Conservation (phyloP, 768 basidiomycete genomes). For the Collybiopsis confluens region DNA sequence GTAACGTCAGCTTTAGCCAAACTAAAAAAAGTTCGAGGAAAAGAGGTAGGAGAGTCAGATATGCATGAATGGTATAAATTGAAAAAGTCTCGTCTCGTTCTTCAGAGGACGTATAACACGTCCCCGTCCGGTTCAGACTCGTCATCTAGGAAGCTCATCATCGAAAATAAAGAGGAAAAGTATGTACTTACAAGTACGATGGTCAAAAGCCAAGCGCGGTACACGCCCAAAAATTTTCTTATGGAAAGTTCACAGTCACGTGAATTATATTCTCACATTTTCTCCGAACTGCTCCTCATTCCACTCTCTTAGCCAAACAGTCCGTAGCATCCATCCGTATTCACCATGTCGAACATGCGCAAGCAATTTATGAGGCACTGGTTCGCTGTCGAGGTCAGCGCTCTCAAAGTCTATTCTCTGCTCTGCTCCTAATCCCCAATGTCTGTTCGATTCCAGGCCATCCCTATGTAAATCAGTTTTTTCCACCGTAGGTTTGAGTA, state of each 20-base stretch:
- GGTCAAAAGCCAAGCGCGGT: background rate
- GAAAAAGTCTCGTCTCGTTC: conserved; percentile 60
- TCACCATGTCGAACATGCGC: conserved; percentile 1
- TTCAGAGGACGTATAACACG: conserved; percentile 55
- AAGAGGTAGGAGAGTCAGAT: conserved; percentile 51
- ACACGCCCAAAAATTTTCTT: too few species aligned
- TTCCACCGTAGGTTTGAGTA: background rate
- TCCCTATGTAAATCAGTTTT: conserved; percentile 11
- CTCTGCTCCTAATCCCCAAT: background rate
- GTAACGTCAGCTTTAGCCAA: conserved; percentile 16
- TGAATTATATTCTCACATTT: too few species aligned
- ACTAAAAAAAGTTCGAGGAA: background rate
- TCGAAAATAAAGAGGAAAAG: conserved; percentile 6
- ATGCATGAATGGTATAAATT: conserved; percentile 90
- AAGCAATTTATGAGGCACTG: conserved; percentile 25
- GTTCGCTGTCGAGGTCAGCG: conserved; percentile 41
- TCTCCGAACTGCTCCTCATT: too few species aligned
- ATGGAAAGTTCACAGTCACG: too few species aligned
- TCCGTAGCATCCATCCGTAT: too few species aligned
- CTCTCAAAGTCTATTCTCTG: background rate
- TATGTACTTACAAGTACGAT: conserved; percentile 1
- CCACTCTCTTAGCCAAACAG: too few species aligned
- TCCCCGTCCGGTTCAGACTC: conserved; percentile 67
- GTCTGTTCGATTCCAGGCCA: conserved; percentile 7
- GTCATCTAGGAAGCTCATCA: conserved; percentile 62